Conservation (phyloP, 2,329 filamentous ascomycete genomes). For the Aspergillus luchuensis region DNA sequence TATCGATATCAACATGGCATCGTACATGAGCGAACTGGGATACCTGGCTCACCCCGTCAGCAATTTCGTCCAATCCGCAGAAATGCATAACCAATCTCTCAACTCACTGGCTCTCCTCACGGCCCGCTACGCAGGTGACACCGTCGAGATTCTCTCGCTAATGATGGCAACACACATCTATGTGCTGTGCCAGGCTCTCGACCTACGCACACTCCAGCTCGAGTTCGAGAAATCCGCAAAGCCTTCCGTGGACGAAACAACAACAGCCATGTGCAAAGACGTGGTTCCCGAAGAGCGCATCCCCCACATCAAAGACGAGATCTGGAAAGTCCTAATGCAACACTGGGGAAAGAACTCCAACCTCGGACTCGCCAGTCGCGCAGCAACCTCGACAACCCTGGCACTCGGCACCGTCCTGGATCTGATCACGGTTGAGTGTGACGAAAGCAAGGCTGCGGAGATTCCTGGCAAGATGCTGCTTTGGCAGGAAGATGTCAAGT, state of each 20-base stretch:
- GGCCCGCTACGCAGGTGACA: constrained; percentile 58
- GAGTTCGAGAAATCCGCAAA: constrained; percentile 18
- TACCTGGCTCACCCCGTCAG: constrained; percentile 65
- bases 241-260: constrained; percentile 11
- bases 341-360: constrained; percentile 20
- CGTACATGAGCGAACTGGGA: constrained; percentile 64
- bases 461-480: background rate
- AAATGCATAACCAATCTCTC: constrained; percentile 68
- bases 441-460: background rate
- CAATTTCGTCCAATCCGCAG: constrained; percentile 64
- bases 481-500: constrained; percentile 9
- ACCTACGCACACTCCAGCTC: constrained; percentile 45
- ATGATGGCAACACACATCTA: constrained; percentile 59
- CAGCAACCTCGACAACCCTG: constrained; percentile 1
- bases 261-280: background rate
- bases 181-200: constrained; percentile 61
- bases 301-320: background rate
- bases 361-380: constrained; percentile 17
- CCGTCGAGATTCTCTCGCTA: constrained; percentile 58
- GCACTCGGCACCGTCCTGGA: constrained; percentile 12
- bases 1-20: constrained; percentile 66
- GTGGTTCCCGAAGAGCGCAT: background rate
- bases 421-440: background rate
- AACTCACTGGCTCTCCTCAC: constrained; percentile 66
- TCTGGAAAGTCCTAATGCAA: constrained; percentile 21